Percentiles rank a stretch among this genome's conserved stretches.
phyloP scores from a whole-genome alignment of 2,329 filamentous ascomycete genomes.

The Colletotrichum australisinense region DNA sequence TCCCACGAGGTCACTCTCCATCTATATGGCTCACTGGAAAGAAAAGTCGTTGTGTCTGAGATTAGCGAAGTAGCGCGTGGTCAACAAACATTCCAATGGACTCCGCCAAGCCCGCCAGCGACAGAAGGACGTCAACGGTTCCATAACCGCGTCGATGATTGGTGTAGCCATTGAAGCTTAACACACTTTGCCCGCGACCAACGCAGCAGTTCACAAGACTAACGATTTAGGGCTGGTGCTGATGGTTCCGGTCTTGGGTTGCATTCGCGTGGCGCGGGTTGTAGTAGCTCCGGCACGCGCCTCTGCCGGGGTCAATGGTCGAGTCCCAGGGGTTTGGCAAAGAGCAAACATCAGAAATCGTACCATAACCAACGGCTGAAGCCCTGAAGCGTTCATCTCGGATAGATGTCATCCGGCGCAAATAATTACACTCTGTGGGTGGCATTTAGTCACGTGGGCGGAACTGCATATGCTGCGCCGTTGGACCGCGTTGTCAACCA shows the following conservation, averaged over 20 bases:
- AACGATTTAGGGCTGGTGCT: neutral
- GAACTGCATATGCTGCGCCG: neutral
- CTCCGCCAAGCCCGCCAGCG: neutral
- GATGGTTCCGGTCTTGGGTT: neutral
- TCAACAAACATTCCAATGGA: neutral
- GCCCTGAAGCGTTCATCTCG: neutral
- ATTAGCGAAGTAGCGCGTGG: neutral
- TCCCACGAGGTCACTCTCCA: neutral
- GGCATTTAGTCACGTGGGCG: neutral
- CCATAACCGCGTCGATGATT: neutral
- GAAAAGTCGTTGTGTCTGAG: neutral
- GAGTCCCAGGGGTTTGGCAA: neutral
- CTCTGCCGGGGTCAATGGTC: neutral
- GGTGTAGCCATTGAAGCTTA: neutral
- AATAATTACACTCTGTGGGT: neutral
- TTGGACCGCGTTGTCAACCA: neutral
- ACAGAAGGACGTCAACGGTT: neutral
- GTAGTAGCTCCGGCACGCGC: neutral
- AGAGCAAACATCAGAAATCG: neutral
- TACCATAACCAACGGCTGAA: neutral
- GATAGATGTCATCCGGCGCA: neutral
- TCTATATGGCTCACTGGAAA: neutral
- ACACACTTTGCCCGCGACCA: neutral
- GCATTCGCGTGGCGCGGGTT: slow-evolving; percentile 7
- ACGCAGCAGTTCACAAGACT: neutral